Conservation (phyloP, 1,284 basidiomycete genomes). For the Polyporus tsugae region DNA sequence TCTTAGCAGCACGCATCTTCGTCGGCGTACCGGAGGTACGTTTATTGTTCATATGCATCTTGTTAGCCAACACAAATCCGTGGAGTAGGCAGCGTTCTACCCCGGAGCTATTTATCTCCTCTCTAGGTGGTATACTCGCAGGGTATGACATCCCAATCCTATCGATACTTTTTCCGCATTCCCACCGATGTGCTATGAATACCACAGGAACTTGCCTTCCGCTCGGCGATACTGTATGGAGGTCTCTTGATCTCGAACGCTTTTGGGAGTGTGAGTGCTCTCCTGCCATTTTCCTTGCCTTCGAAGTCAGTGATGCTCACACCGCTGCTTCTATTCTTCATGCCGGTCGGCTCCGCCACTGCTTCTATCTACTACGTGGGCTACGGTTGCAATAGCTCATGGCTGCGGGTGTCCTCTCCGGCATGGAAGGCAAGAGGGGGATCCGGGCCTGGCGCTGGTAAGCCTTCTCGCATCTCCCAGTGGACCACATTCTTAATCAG, state of each 20-base stretch:
- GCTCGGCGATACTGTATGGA: slow-evolving; percentile 74
- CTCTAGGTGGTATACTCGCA: slow-evolving; percentile 73
- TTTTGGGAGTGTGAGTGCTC: slow-evolving; percentile 66
- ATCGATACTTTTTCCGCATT: neutral
- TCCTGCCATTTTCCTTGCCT: neutral
- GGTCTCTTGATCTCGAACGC: slow-evolving; percentile 81
- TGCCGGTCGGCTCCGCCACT: neutral
- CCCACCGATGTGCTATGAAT: neutral
- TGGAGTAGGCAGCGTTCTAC: slow-evolving; percentile 62
- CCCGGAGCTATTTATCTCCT: slow-evolving; percentile 69
- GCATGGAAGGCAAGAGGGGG: slow-evolving; percentile 73
- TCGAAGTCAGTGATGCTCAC: neutral
- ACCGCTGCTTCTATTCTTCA: neutral
- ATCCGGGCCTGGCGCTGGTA: slow-evolving; percentile 79
- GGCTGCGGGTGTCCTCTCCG: slow-evolving; percentile 73
- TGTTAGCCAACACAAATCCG: neutral
- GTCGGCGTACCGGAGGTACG: slow-evolving; percentile 68
- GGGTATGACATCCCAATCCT: slow-evolving; percentile 43
- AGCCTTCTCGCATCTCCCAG: slow-evolving; percentile 22
- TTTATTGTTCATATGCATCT: neutral
- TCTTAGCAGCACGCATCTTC: slow-evolving; percentile 66
- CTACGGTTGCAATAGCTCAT: slow-evolving; percentile 52
- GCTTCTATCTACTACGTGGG: neutral
- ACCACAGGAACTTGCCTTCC: slow-evolving; percentile 68
- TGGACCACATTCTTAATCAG: slow-evolving; percentile 3